A percentile compares a stretch with the other conserved stretches of the same genome.
Evolutionary conservation across 768 basidiomycete species (phyloP).

Genomic region (Kondoa malvinella): DNA sequence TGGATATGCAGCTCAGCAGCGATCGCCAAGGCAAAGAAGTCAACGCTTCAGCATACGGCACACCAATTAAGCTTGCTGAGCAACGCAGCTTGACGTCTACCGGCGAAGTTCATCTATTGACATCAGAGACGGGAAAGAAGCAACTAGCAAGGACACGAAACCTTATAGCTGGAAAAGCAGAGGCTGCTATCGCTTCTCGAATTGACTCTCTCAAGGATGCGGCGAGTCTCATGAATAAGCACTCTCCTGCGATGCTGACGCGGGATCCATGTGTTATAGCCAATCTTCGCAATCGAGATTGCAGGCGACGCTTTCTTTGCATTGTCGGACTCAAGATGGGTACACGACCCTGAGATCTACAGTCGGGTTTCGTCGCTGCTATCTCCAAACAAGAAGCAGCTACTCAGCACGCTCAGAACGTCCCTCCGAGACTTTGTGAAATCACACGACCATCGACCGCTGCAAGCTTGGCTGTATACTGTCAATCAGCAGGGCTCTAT

Average conservation of each 20-base stretch:
- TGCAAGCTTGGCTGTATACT: neutral
- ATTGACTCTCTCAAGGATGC: neutral
- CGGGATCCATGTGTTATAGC: no score
- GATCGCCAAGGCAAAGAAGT: neutral
- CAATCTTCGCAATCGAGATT: neutral
- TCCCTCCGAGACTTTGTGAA: neutral
- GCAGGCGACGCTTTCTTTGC: neutral
- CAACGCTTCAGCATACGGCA: neutral
- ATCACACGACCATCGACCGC: neutral
- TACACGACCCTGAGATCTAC: neutral
- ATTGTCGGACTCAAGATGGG: neutral
- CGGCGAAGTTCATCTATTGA: conserved; percentile 1
- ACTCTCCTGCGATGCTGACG: no score
- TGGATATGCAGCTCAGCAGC: neutral
- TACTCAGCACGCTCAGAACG: neutral
- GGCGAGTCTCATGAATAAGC: no score
- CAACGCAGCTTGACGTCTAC: neutral
- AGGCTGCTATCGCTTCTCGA: neutral
- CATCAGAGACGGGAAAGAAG: conserved; percentile 3
- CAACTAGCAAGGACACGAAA: neutral
- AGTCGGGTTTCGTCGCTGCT: neutral
- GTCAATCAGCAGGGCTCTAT: neutral
- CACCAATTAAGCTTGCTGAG: neutral
- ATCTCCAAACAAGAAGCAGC: neutral
- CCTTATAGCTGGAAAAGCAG: neutral